Percentiles rank a stretch among this genome's conserved stretches.
These are phyloP conservation scores for Scleroderma bovista DNA, from an alignment of 768 basidiomycete species.

Conservation along the genomic window DNA sequence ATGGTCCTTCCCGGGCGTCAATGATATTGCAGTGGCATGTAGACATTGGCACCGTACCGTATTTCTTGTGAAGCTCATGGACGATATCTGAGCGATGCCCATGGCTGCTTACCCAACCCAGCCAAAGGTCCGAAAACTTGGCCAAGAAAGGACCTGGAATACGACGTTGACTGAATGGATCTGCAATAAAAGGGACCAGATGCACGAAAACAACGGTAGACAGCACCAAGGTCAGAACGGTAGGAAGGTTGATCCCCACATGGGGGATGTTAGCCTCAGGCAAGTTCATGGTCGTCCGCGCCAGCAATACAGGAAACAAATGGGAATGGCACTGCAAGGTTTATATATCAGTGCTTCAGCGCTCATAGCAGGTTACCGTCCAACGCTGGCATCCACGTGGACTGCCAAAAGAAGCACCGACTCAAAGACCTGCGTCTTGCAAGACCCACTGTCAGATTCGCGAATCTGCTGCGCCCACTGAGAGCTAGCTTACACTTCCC, in stretches of 20 bases:
- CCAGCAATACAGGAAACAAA: not conserved
- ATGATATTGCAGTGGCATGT: not conserved
- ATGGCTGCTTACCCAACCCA: constrained; percentile 56
- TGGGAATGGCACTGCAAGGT: not conserved
- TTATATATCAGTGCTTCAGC: not conserved
- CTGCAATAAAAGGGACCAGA: constrained; percentile 47
- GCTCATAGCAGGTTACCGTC: no score
- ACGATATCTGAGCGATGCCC: constrained; percentile 75
- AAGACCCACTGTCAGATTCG: no score
- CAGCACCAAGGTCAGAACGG: constrained; percentile 10
- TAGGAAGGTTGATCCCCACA: constrained; percentile 1
- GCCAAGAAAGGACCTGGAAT: constrained; percentile 71
- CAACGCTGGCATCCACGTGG: no score
- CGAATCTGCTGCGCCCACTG: no score
- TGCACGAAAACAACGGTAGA: constrained; percentile 22
- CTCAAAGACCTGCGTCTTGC: no score
- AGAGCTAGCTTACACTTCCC: no score
- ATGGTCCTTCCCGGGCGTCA: constrained; percentile 38
- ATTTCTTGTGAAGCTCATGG: constrained; percentile 65
- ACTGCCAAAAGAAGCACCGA: no score
- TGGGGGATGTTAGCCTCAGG: constrained; percentile 9
- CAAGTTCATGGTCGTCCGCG: constrained; percentile 11
- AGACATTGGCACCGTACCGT: constrained; percentile 43
- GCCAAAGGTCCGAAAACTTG: constrained; percentile 67
- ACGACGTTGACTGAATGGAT: constrained; percentile 52